Evolutionary conservation across 2,329 filamentous ascomycete species (phyloP).

Genomic region (Emericellopsis cladophorae): DNA sequence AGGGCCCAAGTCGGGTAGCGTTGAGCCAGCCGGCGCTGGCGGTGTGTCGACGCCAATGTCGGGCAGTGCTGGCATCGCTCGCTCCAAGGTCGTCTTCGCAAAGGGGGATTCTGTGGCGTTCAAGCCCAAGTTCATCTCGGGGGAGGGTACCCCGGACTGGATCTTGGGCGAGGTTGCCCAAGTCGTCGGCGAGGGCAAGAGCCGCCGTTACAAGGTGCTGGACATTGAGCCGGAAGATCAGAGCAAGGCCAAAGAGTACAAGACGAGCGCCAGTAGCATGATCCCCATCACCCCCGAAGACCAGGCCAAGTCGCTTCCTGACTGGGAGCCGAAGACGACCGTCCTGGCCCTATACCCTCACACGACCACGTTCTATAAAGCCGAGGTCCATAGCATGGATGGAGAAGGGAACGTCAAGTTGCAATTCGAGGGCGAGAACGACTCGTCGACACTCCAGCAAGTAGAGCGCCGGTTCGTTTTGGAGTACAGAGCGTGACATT

Average conservation of each 20-base stretch:
- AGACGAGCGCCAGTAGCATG: constrained; percentile 61
- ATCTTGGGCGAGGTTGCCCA: constrained; percentile 69
- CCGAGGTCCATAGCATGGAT: constrained; percentile 63
- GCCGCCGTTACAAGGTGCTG: constrained; percentile 65
- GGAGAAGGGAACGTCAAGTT: constrained; percentile 44
- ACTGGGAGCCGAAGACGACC: constrained; percentile 55
- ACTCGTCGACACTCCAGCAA: constrained; percentile 58
- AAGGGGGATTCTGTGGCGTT: constrained; percentile 56
- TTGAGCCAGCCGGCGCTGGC: constrained; percentile 32
- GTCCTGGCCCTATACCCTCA: constrained; percentile 72
- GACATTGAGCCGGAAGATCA: constrained; percentile 66
- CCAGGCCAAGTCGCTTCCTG: constrained; percentile 35
- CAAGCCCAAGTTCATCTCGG: constrained; percentile 39
- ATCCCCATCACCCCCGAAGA: constrained; percentile 56
- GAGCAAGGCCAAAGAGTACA: constrained; percentile 55
- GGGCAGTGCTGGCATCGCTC: constrained; percentile 9
- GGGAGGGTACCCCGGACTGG: constrained; percentile 43
- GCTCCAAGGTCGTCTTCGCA: constrained; percentile 42
- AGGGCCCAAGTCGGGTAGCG: constrained; percentile 42
- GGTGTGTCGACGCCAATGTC: constrained; percentile 6
- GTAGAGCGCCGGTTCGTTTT: constrained; percentile 67
- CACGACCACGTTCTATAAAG: constrained; percentile 77
- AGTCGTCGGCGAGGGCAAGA: constrained; percentile 65
- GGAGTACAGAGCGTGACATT: constrained; percentile 42
- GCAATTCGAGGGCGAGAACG: constrained; percentile 71